Evolutionary conservation across 176 grass and related monocot species (phyloP), one percentile per base, ranked within the genome.

Genomic region (Thalia dealbata): DNA sequence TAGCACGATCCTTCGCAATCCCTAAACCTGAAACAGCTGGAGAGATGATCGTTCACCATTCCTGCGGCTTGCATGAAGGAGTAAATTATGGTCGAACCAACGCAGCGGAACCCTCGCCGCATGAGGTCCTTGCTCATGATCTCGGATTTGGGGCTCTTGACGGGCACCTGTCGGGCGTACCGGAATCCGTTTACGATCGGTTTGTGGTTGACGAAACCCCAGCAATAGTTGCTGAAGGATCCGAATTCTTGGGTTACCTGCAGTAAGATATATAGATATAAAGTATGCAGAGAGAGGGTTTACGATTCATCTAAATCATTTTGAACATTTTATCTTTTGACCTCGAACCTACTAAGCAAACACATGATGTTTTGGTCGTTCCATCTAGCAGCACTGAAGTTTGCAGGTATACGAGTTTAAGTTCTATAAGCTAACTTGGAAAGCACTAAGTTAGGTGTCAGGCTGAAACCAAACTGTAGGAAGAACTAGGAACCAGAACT

Each of bases 121-220:
- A 91, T 88, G 69, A 91, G 15, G 70, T 85, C 80, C 74, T 83
- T 88, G 89, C 85, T 91, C 38, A 91, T 78, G 28, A 70, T 68
- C 78, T 91, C 82, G 24, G 89, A 81, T 88, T 85, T 91, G 10
- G 82, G 85, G 0, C 77, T 88, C 80, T 80, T 91, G 45, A 61
- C 82, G 35, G 82, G 89, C 22, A 91, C 82, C 59, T 76, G 82
- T 44, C 77, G 85, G 60, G 79, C 61, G 48, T 85, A 64, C 48
- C 74, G 82, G 79, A 85, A 85, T 63, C 52, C 56, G 14, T 87
- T 83, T 75, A 73, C 43, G 14, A 91, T 28, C 21, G 79, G 74
- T 30, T 22, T 88, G 52, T 85, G 80, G 77, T 88, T 85, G 41
- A 88, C 82, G 72, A 91, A 88, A 73, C 75, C 78, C 85, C 89